These are phyloP conservation scores for Podila epicladia DNA, from an alignment of 192 early-diverging fungal genomes.

Conservation along the genomic window DNA sequence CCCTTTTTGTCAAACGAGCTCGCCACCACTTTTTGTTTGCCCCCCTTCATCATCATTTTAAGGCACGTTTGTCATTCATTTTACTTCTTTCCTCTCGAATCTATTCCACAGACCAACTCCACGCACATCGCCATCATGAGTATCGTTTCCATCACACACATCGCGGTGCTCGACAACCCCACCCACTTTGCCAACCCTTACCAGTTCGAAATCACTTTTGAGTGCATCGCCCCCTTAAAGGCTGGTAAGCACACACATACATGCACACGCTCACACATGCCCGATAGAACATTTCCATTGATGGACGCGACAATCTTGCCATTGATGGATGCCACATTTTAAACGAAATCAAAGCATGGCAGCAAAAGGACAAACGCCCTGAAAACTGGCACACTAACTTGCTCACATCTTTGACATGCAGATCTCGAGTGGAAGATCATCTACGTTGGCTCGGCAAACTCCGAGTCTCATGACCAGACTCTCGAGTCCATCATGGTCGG, in stretches of 20 bases:
- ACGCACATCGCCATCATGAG: conserved; percentile 63
- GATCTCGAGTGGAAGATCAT: conserved; percentile 98
- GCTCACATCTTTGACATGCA: conserved; percentile 35
- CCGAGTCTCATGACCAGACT: conserved; percentile 87
- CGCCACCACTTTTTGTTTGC: conserved; percentile 3
- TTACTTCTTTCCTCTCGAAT: too few species aligned
- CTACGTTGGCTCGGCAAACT: conserved; percentile 92
- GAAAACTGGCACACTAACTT: neutral
- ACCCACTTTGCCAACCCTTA: conserved; percentile 83
- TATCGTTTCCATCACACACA: conserved; percentile 82
- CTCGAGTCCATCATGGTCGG: conserved; percentile 96
- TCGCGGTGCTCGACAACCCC: conserved; percentile 89
- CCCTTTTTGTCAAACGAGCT: neutral
- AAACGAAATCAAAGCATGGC: too few species aligned
- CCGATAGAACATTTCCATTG: neutral
- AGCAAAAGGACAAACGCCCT: neutral
- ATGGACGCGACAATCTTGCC: too few species aligned
- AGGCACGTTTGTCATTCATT: neutral
- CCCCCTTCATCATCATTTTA: neutral
- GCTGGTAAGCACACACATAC: conserved; percentile 70
- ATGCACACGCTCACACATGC: neutral
- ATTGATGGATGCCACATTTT: too few species aligned
- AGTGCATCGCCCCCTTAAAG: conserved; percentile 86
- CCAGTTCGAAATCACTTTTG: conserved; percentile 97
- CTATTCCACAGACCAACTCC: neutral